Evolutionary conservation across 495 filamentous ascomycete species (phyloP).

Genomic region (Podospora appendiculata): DNA sequence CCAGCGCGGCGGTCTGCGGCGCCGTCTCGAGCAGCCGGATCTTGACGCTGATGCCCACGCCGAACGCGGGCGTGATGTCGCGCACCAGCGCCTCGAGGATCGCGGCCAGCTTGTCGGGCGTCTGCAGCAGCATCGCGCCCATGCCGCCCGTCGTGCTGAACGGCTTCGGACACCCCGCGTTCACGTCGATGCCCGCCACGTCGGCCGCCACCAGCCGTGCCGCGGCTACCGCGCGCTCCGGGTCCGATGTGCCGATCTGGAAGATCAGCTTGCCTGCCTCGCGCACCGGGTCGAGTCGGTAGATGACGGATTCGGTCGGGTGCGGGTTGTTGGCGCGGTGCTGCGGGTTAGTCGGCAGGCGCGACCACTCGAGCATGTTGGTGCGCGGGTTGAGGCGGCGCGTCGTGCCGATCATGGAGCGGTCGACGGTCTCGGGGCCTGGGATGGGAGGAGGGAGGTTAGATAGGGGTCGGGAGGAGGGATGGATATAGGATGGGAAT

Average conservation of each 20-base stretch:
- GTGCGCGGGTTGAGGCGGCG: conserved; percentile 67
- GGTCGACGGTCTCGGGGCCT: conserved; percentile 91
- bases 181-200: conserved; percentile 91
- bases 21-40: conserved; percentile 79
- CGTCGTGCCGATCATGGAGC: conserved; percentile 75
- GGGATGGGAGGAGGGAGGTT: neutral
- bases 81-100: conserved; percentile 77
- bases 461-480: too few species aligned
- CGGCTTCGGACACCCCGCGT: conserved; percentile 94
- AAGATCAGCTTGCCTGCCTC: conserved; percentile 73
- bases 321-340: conserved; percentile 34
- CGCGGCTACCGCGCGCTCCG: conserved; percentile 72
- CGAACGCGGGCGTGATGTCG: conserved; percentile 63
- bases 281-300: conserved; percentile 66
- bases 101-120: conserved; percentile 70
- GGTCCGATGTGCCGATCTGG: conserved; percentile 81
- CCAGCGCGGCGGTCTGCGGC: conserved; percentile 63
- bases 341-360: conserved; percentile 57
- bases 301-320: conserved; percentile 66
- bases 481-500: neutral
- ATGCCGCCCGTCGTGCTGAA: conserved; percentile 88
- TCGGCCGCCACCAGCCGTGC: conserved; percentile 75
- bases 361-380: conserved; percentile 73
- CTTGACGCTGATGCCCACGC: conserved; percentile 92
- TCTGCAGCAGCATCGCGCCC: conserved; percentile 82